Evolutionary conservation across 23 red algal genomes (phyloP).

Genomic region (Gracilaria gracilis): DNA sequence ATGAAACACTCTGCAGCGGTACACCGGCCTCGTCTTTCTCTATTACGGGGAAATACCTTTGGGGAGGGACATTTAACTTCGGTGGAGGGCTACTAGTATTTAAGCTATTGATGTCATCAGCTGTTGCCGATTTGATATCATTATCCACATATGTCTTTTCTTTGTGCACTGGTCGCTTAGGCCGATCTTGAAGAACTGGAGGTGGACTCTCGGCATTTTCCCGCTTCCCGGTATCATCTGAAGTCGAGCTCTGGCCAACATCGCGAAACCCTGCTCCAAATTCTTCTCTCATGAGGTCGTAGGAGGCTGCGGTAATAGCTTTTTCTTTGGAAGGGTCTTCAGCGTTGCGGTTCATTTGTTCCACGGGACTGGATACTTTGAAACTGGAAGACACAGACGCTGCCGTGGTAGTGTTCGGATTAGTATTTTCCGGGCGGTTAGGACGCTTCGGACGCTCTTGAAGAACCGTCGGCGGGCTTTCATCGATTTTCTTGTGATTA

Average conservation of each 20-base stretch:
- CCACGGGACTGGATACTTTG: neutral
- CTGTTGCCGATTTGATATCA: neutral
- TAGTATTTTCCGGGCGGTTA: neutral
- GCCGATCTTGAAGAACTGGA: neutral
- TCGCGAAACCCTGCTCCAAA: neutral
- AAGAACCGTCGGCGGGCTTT: neutral
- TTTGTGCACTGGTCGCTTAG: neutral
- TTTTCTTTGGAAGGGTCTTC: neutral
- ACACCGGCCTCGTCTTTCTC: neutral
- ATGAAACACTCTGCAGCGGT: neutral
- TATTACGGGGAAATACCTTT: neutral
- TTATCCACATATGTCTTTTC: neutral
- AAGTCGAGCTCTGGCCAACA: too few relatives aligned
- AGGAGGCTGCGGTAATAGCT: neutral
- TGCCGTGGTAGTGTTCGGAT: neutral
- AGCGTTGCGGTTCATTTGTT: neutral
- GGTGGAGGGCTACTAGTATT: neutral
- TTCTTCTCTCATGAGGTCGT: conserved; percentile 27
- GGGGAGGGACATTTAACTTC: neutral
- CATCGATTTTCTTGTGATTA: neutral
- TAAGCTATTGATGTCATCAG: neutral
- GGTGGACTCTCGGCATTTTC: neutral
- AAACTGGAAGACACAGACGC: neutral
- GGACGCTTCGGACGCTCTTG: neutral
- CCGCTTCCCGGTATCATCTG: neutral